A percentile compares a stretch with the other conserved stretches of the same genome.
phyloP scores from a whole-genome alignment of 306 rosid species.

The Ormosia semicastrata region DNA sequence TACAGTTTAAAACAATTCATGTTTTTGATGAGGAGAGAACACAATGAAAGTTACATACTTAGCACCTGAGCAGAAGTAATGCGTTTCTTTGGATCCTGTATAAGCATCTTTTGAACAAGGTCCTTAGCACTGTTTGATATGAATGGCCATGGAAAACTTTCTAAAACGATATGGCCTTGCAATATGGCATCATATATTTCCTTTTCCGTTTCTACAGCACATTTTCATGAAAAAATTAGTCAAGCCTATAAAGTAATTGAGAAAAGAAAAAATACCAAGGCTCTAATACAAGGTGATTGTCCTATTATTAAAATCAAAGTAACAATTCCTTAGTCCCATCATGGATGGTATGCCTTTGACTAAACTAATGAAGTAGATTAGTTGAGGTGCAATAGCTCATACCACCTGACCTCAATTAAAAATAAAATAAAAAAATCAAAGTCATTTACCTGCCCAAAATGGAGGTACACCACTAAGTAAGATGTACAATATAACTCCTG shows the following conservation, averaged over 20 bases:
- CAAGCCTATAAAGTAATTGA: background rate
- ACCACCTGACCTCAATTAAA: too few species aligned
- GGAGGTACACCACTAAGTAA: conserved; percentile 91
- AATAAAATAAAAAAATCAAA: background rate
- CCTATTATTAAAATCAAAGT: background rate
- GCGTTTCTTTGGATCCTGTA: conserved; percentile 76
- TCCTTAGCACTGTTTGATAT: conserved; percentile 87
- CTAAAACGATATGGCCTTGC: conserved; percentile 77
- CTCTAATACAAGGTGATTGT: background rate
- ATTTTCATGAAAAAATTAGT: conserved; percentile 12
- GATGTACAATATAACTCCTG: conserved; percentile 80
- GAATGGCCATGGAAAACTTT: conserved; percentile 76
- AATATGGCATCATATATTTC: conserved; percentile 85
- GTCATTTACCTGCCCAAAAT: conserved; percentile 84
- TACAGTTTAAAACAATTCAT: background rate
- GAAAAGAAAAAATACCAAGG: background rate
- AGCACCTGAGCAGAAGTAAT: conserved; percentile 74
- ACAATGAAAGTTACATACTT: conserved; percentile 40
- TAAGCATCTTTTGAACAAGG: conserved; percentile 73
- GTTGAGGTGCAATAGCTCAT: too few species aligned
- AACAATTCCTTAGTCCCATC: too few species aligned
- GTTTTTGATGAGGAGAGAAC: background rate
- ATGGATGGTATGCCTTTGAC: too few species aligned
- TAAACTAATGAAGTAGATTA: too few species aligned
- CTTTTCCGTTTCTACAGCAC: conserved; percentile 69